Percentiles rank a stretch among this genome's conserved stretches.
Evolutionary conservation across 1,139 yeast species (phyloP).

Genomic region (Geotrichum carabidarum): DNA sequence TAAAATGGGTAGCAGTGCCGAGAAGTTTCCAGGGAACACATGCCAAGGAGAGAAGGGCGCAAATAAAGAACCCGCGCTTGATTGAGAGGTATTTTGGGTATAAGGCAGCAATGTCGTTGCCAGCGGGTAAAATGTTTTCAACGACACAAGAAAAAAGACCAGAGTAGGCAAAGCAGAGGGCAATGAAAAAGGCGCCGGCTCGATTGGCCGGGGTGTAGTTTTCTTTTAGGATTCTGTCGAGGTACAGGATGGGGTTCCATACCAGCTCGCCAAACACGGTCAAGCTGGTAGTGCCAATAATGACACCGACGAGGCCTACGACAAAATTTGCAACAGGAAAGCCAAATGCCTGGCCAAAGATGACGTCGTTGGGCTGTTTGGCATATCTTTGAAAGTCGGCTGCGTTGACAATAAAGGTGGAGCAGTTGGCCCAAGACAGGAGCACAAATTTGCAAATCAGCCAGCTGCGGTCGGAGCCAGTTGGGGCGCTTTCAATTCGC

Average conservation of each 20-base stretch:
- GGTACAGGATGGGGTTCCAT: conserved; percentile 43
- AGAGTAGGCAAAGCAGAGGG: conserved; percentile 47
- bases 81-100: conserved; percentile 51
- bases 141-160: conserved; percentile 50
- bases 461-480: conserved; percentile 62
- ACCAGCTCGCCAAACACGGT: conserved; percentile 55
- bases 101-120: conserved; percentile 54
- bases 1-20: conserved; percentile 60
- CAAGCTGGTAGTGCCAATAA: conserved; percentile 68
- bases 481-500: conserved; percentile 7
- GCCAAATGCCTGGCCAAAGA: conserved; percentile 51
- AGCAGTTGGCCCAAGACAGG: conserved; percentile 70
- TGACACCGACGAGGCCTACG: conserved; percentile 68
- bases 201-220: conserved; percentile 46
- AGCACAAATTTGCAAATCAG: conserved; percentile 62
- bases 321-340: conserved; percentile 67
- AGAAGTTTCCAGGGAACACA: conserved; percentile 64
- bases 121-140: conserved; percentile 53
- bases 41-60: conserved; percentile 28
- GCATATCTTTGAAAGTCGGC: conserved; percentile 79
- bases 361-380: conserved; percentile 44
- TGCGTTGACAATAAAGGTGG: conserved; percentile 70
- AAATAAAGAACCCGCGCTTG: conserved; percentile 39
- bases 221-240: conserved; percentile 11
- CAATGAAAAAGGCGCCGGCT: conserved; percentile 68